These are phyloP conservation scores for Buxus sempervirens DNA, from an alignment of 164 flowering plant species.

Conservation along the genomic window DNA sequence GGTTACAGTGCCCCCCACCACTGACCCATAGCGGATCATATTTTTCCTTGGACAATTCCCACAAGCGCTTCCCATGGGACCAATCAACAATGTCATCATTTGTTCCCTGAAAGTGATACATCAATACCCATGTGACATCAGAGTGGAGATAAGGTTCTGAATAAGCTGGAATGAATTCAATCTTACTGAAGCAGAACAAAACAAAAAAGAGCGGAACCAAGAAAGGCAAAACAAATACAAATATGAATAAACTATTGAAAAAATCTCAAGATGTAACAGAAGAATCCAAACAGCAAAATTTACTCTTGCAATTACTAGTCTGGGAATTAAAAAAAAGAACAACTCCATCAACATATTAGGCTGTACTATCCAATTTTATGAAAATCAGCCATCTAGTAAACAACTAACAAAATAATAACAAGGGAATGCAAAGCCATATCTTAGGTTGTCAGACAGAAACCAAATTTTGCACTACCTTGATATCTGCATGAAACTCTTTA, in stretches of 20 bases:
- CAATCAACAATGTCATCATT: slow-evolving; percentile 84
- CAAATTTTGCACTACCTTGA: too few species aligned
- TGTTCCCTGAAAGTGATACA: slow-evolving; percentile 65
- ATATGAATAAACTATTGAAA: not conserved
- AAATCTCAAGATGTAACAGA: too few species aligned
- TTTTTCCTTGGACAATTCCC: slow-evolving; percentile 92
- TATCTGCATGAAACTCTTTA: too few species aligned
- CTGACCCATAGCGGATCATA: slow-evolving; percentile 94
- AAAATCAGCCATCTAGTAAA: too few species aligned
- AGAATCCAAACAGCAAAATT: too few species aligned
- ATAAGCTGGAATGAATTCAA: not conserved
- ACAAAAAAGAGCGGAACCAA: not conserved
- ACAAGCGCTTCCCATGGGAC: slow-evolving; percentile 90
- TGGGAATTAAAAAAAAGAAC: too few species aligned
- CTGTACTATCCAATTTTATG: too few species aligned
- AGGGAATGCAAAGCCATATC: too few species aligned
- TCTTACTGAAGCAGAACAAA: not conserved
- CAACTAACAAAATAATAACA: too few species aligned
- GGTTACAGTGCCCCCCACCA: slow-evolving; percentile 97
- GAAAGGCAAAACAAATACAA: not conserved
- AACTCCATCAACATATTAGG: too few species aligned
- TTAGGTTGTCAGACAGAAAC: too few species aligned
- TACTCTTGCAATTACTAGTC: too few species aligned
- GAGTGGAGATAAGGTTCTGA: slow-evolving; percentile 3
- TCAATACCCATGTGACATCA: slow-evolving; percentile 7